Conservation (phyloP, 805 yeast genomes). For the Ogataea pilisensis region DNA sequence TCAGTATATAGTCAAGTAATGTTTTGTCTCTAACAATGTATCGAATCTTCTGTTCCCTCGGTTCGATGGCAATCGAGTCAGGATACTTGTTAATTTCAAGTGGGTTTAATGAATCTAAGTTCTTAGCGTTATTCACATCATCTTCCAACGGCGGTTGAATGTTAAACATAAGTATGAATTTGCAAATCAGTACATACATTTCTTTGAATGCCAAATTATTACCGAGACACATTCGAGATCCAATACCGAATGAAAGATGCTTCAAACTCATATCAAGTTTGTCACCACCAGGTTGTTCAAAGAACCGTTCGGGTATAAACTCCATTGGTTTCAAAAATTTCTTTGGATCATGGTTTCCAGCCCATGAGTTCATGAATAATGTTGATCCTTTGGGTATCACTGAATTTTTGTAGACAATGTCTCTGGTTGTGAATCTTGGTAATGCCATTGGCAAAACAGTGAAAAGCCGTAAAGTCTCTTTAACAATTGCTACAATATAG, state of each 20-base stretch:
- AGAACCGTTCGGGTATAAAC: conserved; percentile 53
- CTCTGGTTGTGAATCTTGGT: conserved; percentile 57
- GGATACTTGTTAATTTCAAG: conserved; percentile 49
- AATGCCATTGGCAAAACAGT: conserved; percentile 65
- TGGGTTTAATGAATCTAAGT: conserved; percentile 35
- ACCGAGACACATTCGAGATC: conserved; percentile 72
- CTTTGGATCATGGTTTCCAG: conserved; percentile 60
- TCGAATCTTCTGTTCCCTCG: conserved; percentile 37
- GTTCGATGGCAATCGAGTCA: conserved; percentile 60
- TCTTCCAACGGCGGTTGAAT: conserved; percentile 33
- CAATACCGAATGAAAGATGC: conserved; percentile 65
- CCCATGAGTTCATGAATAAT: conserved; percentile 62
- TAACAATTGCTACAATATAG: conserved; percentile 52
- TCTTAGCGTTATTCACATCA: conserved; percentile 8
- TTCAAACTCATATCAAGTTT: conserved; percentile 15
- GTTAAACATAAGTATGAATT: conserved; percentile 49
- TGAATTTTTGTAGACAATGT: conserved; percentile 36
- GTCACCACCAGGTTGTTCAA: conserved; percentile 24
- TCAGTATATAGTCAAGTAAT: conserved; percentile 1
- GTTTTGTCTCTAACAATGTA: conserved; percentile 28
- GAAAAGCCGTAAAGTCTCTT: conserved; percentile 59
- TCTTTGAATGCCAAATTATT: conserved; percentile 60
- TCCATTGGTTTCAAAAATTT: conserved; percentile 40
- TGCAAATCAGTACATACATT: conserved; percentile 52
- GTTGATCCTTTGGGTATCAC: conserved; percentile 54